Evolutionary conservation across 2,329 filamentous ascomycete species (phyloP).

Genomic region (Alternaria sp.): DNA sequence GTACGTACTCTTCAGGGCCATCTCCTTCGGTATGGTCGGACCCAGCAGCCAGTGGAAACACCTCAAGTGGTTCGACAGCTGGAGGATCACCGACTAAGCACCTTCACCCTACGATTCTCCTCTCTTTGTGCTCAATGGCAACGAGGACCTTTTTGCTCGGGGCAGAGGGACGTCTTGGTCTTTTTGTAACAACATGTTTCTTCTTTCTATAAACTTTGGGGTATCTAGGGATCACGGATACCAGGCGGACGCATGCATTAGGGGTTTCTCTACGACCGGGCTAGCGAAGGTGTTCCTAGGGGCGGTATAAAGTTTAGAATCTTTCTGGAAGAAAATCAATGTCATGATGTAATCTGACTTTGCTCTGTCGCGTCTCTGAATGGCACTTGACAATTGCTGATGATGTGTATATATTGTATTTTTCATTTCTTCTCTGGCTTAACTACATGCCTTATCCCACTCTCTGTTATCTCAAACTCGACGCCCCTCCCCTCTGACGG

Average conservation of each 20-base stretch:
- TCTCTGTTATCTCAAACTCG: conserved; percentile 71
- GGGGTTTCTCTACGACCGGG: neutral
- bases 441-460: conserved; percentile 33
- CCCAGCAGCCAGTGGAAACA: conserved; percentile 83
- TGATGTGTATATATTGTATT: neutral
- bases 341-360: neutral
- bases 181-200: conserved; percentile 14
- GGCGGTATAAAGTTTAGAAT: neutral
- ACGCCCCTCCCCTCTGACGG: conserved; percentile 61
- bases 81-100: conserved; percentile 77
- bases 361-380: too few relatives aligned
- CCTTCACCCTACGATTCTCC: neutral
- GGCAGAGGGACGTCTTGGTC: neutral
- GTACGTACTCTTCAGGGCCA: conserved; percentile 88
- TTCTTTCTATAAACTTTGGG: neutral
- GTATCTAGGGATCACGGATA: conserved; percentile 15
- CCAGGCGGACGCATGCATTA: neutral
- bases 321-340: neutral
- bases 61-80: conserved; percentile 90
- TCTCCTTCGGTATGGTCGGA: conserved; percentile 96
- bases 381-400: neutral
- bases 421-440: conserved; percentile 9
- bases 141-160: neutral
- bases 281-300: neutral
- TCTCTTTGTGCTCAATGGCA: neutral